These are phyloP conservation scores for Dendrobium nobile DNA, from an alignment of 106 monocot genomes.

Conservation along the genomic window DNA sequence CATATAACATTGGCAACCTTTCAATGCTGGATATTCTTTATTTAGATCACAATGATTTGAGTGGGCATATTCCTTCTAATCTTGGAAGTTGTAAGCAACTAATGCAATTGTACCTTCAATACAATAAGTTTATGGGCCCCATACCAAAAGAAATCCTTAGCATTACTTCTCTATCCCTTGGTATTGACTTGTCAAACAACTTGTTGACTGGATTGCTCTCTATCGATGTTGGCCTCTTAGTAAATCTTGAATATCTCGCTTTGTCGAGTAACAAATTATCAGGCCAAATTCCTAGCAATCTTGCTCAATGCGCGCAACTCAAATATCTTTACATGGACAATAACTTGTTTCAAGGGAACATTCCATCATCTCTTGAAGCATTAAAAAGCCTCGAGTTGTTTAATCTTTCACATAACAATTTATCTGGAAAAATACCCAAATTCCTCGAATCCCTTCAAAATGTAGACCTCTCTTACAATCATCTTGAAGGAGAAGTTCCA, in stretches of 20 bases:
- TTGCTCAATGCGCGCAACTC: constrained; percentile 2
- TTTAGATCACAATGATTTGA: not conserved
- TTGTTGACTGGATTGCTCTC: constrained; percentile 2
- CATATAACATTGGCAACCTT: not conserved
- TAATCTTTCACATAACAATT: constrained; percentile 16
- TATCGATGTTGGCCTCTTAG: not conserved
- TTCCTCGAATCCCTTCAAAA: not conserved
- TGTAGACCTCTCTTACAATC: constrained; percentile 23
- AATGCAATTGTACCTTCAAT: not conserved
- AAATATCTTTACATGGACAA: constrained; percentile 7
- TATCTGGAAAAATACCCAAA: constrained; percentile 8
- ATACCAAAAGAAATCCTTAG: not conserved
- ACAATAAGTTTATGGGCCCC: not conserved
- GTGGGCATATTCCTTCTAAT: not conserved
- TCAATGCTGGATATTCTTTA: not conserved
- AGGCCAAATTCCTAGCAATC: constrained; percentile 1
- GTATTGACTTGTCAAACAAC: constrained; percentile 10
- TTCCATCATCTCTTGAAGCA: constrained; percentile 2
- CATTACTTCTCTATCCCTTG: not conserved
- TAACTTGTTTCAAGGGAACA: constrained; percentile 13
- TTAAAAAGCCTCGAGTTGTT: not conserved
- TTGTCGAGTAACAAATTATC: constrained; percentile 4
- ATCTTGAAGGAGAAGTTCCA: constrained; percentile 20
- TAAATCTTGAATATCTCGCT: not conserved
- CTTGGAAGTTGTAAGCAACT: not conserved